phyloP scores from a whole-genome alignment of 805 yeast genomes.

The Candida arabinofermentans region DNA sequence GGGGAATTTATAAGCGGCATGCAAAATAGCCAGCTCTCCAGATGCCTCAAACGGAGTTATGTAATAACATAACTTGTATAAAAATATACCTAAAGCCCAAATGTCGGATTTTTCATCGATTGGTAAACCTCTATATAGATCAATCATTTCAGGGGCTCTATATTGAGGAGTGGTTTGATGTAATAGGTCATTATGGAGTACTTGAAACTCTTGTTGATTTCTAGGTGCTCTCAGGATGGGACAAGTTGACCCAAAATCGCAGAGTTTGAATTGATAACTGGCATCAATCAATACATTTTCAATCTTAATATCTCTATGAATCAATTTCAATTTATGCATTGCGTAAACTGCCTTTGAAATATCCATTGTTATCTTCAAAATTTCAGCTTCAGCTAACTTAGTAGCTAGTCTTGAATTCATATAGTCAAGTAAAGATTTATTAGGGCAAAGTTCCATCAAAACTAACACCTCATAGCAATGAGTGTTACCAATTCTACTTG shows the following conservation, averaged over 20 bases:
- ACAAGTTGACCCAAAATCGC: slow-evolving; percentile 92
- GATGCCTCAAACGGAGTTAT: slow-evolving; percentile 94
- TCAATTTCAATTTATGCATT: slow-evolving; percentile 77
- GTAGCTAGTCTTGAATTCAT: slow-evolving; percentile 84
- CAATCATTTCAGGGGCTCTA: slow-evolving; percentile 94
- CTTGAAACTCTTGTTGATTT: slow-evolving; percentile 66
- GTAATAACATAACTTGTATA: slow-evolving; percentile 86
- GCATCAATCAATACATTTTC: slow-evolving; percentile 86
- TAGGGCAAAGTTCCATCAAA: slow-evolving; percentile 90
- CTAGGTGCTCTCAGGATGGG: slow-evolving; percentile 70
- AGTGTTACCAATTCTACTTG: slow-evolving; percentile 50
- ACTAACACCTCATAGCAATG: slow-evolving; percentile 76
- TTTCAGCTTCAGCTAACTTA: slow-evolving; percentile 72
- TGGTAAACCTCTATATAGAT: slow-evolving; percentile 74
- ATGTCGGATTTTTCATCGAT: slow-evolving; percentile 91
- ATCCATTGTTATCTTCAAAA: slow-evolving; percentile 79
- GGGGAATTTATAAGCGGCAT: slow-evolving; percentile 79
- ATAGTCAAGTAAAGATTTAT: slow-evolving; percentile 79
- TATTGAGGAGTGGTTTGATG: slow-evolving; percentile 95
- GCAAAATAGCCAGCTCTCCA: slow-evolving; percentile 79
- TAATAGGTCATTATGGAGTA: slow-evolving; percentile 78
- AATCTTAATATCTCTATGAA: slow-evolving; percentile 91
- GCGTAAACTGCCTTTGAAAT: slow-evolving; percentile 73
- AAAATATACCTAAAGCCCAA: slow-evolving; percentile 94
- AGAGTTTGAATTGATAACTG: slow-evolving; percentile 66